Percentiles rank a stretch among this genome's conserved stretches.
Evolutionary conservation across 1,284 basidiomycete species (phyloP).

Genomic region (Ustilago trichophora): DNA sequence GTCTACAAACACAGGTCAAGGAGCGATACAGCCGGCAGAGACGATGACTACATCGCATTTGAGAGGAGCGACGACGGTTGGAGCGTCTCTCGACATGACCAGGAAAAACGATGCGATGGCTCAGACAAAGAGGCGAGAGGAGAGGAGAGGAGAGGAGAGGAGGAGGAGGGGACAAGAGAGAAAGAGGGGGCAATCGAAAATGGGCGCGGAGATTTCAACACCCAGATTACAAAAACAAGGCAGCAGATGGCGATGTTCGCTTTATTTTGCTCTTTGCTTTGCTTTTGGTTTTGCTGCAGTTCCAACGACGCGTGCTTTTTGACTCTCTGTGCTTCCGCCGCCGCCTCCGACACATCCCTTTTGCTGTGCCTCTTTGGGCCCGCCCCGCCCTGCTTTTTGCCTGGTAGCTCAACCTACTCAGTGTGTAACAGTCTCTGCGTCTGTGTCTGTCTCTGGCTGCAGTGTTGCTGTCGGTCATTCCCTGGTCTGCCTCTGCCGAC

Average conservation of each 20-base stretch:
- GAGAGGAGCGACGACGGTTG: no score
- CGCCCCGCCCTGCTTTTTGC: background rate
- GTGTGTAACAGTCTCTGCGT: background rate
- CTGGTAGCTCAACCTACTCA: background rate
- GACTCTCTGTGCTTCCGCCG: background rate
- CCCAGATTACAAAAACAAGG: constrained; percentile 2
- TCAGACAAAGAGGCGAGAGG: background rate
- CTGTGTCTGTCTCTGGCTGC: no score
- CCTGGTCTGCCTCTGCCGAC: background rate
- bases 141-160: no score
- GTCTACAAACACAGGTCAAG: no score
- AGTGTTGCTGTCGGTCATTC: background rate
- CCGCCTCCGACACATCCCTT: no score
- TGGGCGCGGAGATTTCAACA: background rate
- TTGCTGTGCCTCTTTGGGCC: background rate
- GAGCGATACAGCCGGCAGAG: no score
- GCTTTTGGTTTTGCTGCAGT: no score
- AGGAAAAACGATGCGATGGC: background rate
- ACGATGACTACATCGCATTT: no score
- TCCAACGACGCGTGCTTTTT: constrained; percentile 6
- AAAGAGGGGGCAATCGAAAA: no score
- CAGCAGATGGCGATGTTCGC: constrained; percentile 9
- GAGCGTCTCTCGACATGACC: no score
- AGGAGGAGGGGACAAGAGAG: no score
- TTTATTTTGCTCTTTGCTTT: no score